Conservation (phyloP, 2,329 filamentous ascomycete genomes). For the Colletotrichum liaoningense region DNA sequence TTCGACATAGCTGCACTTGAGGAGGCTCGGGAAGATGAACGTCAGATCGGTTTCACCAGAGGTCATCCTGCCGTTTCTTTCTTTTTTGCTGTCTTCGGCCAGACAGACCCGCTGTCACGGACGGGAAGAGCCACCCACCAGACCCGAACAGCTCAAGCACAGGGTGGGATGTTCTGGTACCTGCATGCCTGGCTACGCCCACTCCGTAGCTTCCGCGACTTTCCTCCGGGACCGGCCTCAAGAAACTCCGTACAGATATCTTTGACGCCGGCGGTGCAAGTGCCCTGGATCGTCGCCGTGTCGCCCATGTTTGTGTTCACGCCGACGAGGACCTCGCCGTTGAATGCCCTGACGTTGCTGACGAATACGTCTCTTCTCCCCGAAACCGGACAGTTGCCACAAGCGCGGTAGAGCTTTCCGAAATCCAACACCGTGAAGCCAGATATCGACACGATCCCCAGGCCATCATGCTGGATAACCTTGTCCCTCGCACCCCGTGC, state of each 20-base stretch:
- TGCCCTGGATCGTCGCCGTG: slow-evolving; percentile 33
- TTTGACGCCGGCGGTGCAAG: slow-evolving; percentile 35
- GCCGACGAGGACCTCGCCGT: slow-evolving; percentile 36
- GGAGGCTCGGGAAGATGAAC: too few species aligned
- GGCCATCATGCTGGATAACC: slow-evolving; percentile 36
- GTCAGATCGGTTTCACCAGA: too few species aligned
- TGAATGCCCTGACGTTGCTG: slow-evolving; percentile 37
- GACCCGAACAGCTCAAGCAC: too few species aligned
- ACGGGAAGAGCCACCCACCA: too few species aligned
- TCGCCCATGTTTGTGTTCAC: slow-evolving; percentile 38
- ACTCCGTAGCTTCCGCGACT: slow-evolving; percentile 27
- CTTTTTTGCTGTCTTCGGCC: too few species aligned
- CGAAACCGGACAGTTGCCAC: slow-evolving; percentile 36
- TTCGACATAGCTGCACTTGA: too few species aligned
- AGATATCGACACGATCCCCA: slow-evolving; percentile 34
- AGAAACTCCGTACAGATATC: slow-evolving; percentile 36
- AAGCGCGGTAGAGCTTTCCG: slow-evolving; percentile 37
- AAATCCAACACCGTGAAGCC: slow-evolving; percentile 35
- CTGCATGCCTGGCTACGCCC: too few species aligned
- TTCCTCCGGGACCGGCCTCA: slow-evolving; percentile 31
- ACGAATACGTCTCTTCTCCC: slow-evolving; percentile 32
- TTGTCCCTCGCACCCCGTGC: slow-evolving; percentile 33
- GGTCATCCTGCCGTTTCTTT: too few species aligned
- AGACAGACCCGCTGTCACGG: too few species aligned
- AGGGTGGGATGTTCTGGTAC: too few species aligned